Evolutionary conservation across 1,284 basidiomycete species (phyloP).

Genomic region (Ceratobasidium sp.): DNA sequence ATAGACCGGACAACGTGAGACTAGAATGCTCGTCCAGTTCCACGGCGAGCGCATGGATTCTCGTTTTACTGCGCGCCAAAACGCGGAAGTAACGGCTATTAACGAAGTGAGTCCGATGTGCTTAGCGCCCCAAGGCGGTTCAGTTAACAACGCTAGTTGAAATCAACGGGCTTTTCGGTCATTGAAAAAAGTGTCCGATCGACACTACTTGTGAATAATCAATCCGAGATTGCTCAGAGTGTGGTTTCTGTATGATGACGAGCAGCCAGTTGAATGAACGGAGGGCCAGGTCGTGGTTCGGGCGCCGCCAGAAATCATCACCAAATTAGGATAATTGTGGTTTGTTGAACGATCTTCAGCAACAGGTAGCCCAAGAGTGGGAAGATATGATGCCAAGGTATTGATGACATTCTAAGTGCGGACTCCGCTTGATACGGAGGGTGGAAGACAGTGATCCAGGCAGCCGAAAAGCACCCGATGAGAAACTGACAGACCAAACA

Average conservation of each 20-base stretch:
- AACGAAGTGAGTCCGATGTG: not conserved
- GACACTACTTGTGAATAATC: not conserved
- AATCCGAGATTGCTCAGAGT: not conserved
- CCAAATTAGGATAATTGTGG: not conserved
- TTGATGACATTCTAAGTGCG: not conserved
- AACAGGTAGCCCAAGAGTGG: not conserved
- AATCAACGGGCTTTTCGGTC: not conserved
- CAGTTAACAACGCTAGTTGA: not conserved
- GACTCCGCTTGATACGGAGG: conserved; percentile 15
- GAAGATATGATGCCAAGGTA: conserved; percentile 1
- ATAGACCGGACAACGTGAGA: conserved; percentile 11
- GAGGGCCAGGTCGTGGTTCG: not conserved
- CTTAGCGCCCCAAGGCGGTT: not conserved
- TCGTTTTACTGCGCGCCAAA: no score
- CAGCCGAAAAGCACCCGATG: conserved; percentile 1
- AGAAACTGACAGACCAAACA: not conserved
- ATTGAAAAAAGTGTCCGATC: not conserved
- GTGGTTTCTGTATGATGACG: no score
- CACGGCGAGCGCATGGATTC: not conserved
- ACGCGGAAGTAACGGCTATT: not conserved
- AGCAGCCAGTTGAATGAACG: no score
- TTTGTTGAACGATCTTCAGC: not conserved
- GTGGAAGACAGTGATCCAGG: not conserved
- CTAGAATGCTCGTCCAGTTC: not conserved
- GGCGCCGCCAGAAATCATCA: not conserved